Conservation (phyloP, 768 basidiomycete genomes). For the Amanita fuliginea region DNA sequence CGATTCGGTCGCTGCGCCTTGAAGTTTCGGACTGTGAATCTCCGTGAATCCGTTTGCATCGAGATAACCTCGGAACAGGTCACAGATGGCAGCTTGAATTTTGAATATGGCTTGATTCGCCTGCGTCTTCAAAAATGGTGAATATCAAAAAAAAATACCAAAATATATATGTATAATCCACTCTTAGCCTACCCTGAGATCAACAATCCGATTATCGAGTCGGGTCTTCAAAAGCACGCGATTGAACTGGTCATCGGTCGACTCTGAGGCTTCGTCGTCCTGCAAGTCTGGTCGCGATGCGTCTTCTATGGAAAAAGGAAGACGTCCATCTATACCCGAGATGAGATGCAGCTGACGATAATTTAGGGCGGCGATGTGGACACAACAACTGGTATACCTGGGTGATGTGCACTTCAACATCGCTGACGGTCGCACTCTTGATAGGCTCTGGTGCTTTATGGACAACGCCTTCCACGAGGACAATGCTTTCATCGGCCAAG, state of each 20-base stretch:
- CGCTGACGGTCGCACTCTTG: conserved; percentile 81
- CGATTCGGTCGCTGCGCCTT: conserved; percentile 93
- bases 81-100: conserved; percentile 80
- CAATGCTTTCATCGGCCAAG: conserved; percentile 79
- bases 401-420: conserved; percentile 77
- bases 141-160: conserved; percentile 2
- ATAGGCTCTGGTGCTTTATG: conserved; percentile 74
- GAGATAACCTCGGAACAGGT: conserved; percentile 80
- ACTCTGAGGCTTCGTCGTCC: conserved; percentile 34
- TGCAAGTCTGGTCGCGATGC: conserved; percentile 65
- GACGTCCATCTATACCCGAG: conserved; percentile 63
- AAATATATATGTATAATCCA: too few relatives aligned
- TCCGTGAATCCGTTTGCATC: conserved; percentile 71
- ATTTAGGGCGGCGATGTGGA: not conserved
- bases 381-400: conserved; percentile 40
- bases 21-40: conserved; percentile 96
- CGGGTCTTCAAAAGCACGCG: conserved; percentile 88
- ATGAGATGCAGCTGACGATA: conserved; percentile 64
- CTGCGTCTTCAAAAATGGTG: conserved; percentile 47
- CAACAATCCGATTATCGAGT: conserved; percentile 87
- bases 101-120: conserved; percentile 96
- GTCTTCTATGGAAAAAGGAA: conserved; percentile 92
- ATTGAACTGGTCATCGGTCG: conserved; percentile 51
- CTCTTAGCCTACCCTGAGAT: conserved; percentile 63
- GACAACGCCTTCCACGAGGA: conserved; percentile 79